Percentiles rank a stretch among this genome's conserved stretches.
Evolutionary conservation across 2,329 filamentous ascomycete genomes (phyloP).

Genomic region (Pseudopithomyces maydicus): DNA sequence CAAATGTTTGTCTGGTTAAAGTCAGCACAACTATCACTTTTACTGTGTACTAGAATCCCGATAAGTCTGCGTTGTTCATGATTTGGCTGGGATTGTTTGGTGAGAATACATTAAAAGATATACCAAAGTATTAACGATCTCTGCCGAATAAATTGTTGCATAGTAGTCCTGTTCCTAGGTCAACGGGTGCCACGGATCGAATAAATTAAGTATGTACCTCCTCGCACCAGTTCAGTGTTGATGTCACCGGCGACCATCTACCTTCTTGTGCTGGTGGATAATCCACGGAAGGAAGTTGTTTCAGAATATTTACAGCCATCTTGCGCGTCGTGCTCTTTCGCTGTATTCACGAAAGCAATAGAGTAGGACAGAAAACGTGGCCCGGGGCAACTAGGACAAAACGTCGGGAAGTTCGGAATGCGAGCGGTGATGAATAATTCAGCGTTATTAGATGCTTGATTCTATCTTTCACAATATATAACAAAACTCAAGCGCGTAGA

Average conservation of each 20-base stretch:
- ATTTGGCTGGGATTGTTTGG: not conserved
- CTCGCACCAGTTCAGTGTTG: conserved; percentile 80
- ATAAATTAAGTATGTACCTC: conserved; percentile 58
- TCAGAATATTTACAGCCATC: conserved; percentile 38
- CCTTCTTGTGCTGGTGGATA: conserved; percentile 60
- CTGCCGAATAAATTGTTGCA: conserved; percentile 74
- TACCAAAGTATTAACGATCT: conserved; percentile 73
- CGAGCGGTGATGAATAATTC: not conserved
- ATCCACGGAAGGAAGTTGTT: conserved; percentile 50
- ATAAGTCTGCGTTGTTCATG: not conserved
- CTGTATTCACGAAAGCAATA: not conserved
- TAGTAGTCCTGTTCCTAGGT: conserved; percentile 66
- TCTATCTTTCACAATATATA: not conserved
- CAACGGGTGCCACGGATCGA: conserved; percentile 10
- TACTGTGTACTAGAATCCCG: not conserved
- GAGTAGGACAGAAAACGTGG: not conserved
- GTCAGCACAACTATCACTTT: not conserved
- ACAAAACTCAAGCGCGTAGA: not conserved
- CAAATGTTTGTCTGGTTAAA: conserved; percentile 69
- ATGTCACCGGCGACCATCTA: conserved; percentile 72
- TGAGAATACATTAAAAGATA: not conserved
- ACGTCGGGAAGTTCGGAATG: conserved; percentile 4
- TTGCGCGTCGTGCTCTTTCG: not conserved
- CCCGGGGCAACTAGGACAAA: not conserved
- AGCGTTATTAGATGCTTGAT: not conserved